A percentile compares a stretch with the other conserved stretches of the same genome.
phyloP scores from a whole-genome alignment of 805 yeast species.

The Starmerella apicola region DNA sequence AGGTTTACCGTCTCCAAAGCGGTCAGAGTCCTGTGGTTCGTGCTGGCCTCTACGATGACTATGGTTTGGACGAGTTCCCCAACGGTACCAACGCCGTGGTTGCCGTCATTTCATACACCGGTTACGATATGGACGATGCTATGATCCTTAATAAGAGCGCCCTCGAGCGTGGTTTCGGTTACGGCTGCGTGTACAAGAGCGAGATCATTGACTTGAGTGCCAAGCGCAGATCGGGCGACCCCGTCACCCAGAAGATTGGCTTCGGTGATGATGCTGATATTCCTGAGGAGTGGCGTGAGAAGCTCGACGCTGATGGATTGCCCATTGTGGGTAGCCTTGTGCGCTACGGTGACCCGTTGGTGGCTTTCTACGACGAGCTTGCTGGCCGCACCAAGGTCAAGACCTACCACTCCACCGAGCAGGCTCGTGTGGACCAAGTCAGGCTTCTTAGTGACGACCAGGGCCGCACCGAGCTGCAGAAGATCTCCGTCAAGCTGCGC shows the following conservation, averaged over 20 bases:
- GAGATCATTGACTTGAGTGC: slow-evolving; percentile 76
- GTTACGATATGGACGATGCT: slow-evolving; percentile 99
- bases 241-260: slow-evolving; percentile 86
- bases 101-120: slow-evolving; percentile 96
- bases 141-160: slow-evolving; percentile 97
- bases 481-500: slow-evolving; percentile 76
- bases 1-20: slow-evolving; percentile 78
- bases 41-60: slow-evolving; percentile 84
- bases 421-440: slow-evolving; percentile 91
- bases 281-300: slow-evolving; percentile 84
- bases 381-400: slow-evolving; percentile 82
- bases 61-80: slow-evolving; percentile 97
- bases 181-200: slow-evolving; percentile 90
- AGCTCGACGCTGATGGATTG: slow-evolving; percentile 82
- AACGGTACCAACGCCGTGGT: slow-evolving; percentile 97
- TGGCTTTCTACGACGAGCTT: slow-evolving; percentile 84
- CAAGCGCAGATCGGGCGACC: slow-evolving; percentile 81
- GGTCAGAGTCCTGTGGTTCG: slow-evolving; percentile 97
- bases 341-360: slow-evolving; percentile 91
- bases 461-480: slow-evolving; percentile 60
- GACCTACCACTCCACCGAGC: slow-evolving; percentile 86
- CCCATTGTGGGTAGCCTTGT: slow-evolving; percentile 80
- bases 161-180: slow-evolving; percentile 94
- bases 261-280: slow-evolving; percentile 75
- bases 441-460: slow-evolving; percentile 77